Base-by-base conservation (phyloP, 805 yeast species). In the Lachancea thermotolerans region DNA sequence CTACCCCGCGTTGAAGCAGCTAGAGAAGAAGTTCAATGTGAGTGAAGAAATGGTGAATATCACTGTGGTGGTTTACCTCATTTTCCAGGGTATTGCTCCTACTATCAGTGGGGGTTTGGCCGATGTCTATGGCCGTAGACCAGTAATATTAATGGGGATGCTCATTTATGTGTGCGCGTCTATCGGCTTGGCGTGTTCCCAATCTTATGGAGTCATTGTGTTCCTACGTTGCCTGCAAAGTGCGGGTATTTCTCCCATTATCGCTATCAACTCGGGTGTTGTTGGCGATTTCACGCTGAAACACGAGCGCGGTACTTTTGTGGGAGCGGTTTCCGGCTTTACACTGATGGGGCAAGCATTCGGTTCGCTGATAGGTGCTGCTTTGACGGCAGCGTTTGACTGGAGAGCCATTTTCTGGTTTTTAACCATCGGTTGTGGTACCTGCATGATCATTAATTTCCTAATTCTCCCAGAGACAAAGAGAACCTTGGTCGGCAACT, bases 381-480 rank as follows among this genome's bases (percentile, higher is more conserved):
- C 61, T 0, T 54, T 68, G 32, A 60, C 68, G 9, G 73, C 77
- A 4, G 60, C 68, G 2, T 67, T 67, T 43, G 69, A 78, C 27
- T 87, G 96, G 95, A 70, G 90, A 53, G 80, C 87, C 0, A 75
- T 81, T n/a, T 83, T 83, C 52, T 78, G 86, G 78, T 84, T 87
- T 50, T 64, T 84, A 42, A 77, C 82, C 0, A 79, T 83, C 16
- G 79, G 83, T 11, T 74, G 82, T 42, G 82, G 82, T 6, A 51
- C 62, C 2, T 67, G 76, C 1, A 49, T 75, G 7, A 0, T 59
- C 0, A 38, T 66, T 2, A 66, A 67, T 4, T 54, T 66, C 4
- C 41, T 70, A 5, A 45, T 72, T 3, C 60, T 87, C 11, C 93
- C 95, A 1, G 96, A 88, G 57, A 88, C 96, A 0, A 73, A 75